Base-by-base conservation (phyloP, 164 flowering plant genomes). In the Saururus chinensis region DNA sequence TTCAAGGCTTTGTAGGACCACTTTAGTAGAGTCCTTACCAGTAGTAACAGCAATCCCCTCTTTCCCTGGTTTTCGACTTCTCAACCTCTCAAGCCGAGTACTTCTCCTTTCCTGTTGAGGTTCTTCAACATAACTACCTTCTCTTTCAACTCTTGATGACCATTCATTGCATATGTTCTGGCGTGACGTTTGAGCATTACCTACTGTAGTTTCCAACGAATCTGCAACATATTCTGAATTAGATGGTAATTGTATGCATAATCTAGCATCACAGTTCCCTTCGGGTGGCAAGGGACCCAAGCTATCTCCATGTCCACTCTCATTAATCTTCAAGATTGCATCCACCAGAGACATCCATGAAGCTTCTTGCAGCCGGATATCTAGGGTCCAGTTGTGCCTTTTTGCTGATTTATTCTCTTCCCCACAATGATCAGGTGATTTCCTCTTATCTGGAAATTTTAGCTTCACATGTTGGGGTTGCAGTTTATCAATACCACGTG, bases 41-140 rank as follows among this genome's bases (percentile, higher is more conserved):
- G 65, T 60, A 57, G 77, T 64, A 75, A 75, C 75, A 62, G 86
- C 90, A 57, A 66, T 48, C 64, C 81, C 96, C 65, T 88, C 96
- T 77, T 84, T 88, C 60, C 80, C 96, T n/a, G 99, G 90, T 76
- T 87, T 90, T 59, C 91, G 89, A 75, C 78, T 90, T 67, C 91
- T 76, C 60, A 90, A 95, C 60, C 89, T 82, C 75, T 80, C 93
- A 66, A 89, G 87, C 30, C 99, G 92, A 65, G 82, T 78, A 72
- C 99, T 93, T 53, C 99, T 82, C 63, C 99, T 82, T 75, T 90
- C 99, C 26, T 87, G 91, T 51, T 84, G 87, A 59, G 85, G 96
- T 64, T 88, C 97, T 48, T 88, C 96, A 61, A 62, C 74, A 19
- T 52, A 14, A 64, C 41, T 65, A 21, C 68, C 69, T 66, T 84